Evolutionary conservation across 2,329 filamentous ascomycete species (phyloP), one percentile per base, ranked within the genome.

Genomic region (Microsporum canis): DNA sequence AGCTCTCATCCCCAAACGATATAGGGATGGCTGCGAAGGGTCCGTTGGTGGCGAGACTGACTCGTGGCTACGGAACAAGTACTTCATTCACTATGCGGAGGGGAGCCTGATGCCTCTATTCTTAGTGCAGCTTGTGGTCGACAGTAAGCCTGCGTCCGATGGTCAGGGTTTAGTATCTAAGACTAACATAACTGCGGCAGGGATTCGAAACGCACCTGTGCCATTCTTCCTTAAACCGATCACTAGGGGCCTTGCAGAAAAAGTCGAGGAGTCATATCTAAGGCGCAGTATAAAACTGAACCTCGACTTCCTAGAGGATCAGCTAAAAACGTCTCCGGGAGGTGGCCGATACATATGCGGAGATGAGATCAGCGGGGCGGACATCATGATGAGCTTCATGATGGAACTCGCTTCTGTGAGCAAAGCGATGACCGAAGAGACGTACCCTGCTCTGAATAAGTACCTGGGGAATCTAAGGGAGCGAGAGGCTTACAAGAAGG

Each of bases 81-180:
- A 89, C 71, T 84, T 84, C 66, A 83, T 96, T 79, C 88, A 96
- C 71, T 96, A 91, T 73, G 80, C 84, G 3, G 92, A 96, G 75
- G 92, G 91, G 8, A 89, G 83, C 63, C 75, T 96, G 63, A 94
- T 95, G 86, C 82, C 84, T 0, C 77, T 84, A 56, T 72, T 94
- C 64, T 74, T 91, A 0, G 73, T 89, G 63, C 76, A 79, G 12
- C 70, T 94, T 14, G 75, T 95, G 31, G 76, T 88, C 23, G 70
- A 80, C 53, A 76, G 81, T 80, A 77, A 67, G 79, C 73, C 10
- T 8, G 12, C 27, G 14, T 10, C 12, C 17, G 17, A 23, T 23
- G 17, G 17, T 1, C 17, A 23, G 17, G 1, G 17, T 23, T 10
- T 5, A 36, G 34, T 5, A 36, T 5, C 12, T 8, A 38, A 12